Base-by-base conservation (phyloP, 163 green algal species). In the Scenedesmus sp. region DNA sequence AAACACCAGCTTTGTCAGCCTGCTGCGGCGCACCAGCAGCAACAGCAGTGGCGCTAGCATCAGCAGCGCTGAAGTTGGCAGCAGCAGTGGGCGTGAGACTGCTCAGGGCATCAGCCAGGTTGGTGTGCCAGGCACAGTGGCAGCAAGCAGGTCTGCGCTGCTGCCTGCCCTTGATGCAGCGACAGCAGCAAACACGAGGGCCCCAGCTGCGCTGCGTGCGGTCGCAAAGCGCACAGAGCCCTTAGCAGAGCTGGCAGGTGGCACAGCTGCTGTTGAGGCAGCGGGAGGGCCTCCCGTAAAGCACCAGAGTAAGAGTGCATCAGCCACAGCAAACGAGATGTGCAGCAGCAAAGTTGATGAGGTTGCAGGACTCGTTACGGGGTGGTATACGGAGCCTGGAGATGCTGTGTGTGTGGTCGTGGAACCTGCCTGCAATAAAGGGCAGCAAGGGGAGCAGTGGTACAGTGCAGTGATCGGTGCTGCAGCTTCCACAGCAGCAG, bases 101-200 rank as follows among this genome's bases (percentile, higher is more conserved):
- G 22, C 59, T 6, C 15, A 72, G 59, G 0, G 24, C 5, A 7
- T 35, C 22, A 72, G 59, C 59, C 33, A 72, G 59, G 33, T 35
- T 33, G 59, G 59, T 33, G 78, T 56, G 26, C 18, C 40, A 22
- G 22, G 6, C 16, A 20, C 78, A 33, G 78, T n/a, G 15, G 35
- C 78, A 51, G n/a, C 12, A 37, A 42, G 78, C 40, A 84, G 46
- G 46, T 46, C 78, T 61, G 78, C n/a, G 40, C 40, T 84, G 78
- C 78, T 84, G 26, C 18, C 26, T n/a, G 78, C 78, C 33, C 20
- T 84, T 33, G 40, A 37, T 84, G 78, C 78, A 22, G 78, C 40
- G 22, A 56, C 78, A 42, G 78, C 78, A 84, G 78, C 78, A 40
- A 84, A 84, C 42, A 4, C 44, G 40, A 53, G 40, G 78, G 78